Conservation (phyloP, 169 alveolate genomes). For the Babesia bovis region DNA sequence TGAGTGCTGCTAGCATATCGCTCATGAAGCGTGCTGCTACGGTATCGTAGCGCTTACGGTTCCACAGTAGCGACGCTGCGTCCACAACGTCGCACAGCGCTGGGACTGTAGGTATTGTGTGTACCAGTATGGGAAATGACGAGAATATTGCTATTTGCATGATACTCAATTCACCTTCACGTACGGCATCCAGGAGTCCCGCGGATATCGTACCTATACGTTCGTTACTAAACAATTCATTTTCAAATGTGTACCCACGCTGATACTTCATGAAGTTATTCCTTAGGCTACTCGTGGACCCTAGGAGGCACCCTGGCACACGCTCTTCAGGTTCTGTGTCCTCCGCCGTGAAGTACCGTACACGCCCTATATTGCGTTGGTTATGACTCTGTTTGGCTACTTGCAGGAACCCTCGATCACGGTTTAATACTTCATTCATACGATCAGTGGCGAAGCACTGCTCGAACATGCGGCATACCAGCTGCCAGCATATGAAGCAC, state of each 20-base stretch:
- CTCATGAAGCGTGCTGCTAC: constrained; percentile 25
- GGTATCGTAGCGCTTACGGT: constrained; percentile 7
- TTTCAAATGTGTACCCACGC: constrained; percentile 47
- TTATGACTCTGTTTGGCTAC: neutral
- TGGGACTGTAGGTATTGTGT: constrained; percentile 42
- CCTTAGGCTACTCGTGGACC: constrained; percentile 12
- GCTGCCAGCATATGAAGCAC: constrained; percentile 26
- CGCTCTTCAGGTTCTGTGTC: neutral
- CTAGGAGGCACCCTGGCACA: constrained; percentile 25
- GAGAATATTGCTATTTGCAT: constrained; percentile 55
- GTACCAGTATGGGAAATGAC: constrained; percentile 49
- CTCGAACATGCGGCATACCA: constrained; percentile 52
- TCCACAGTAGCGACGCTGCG: neutral
- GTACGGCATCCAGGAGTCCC: constrained; percentile 9
- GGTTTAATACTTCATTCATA: constrained; percentile 19
- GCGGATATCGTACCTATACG: constrained; percentile 1
- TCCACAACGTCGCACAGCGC: constrained; percentile 22
- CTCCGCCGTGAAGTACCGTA: constrained; percentile 12
- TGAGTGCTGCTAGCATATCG: constrained; percentile 39
- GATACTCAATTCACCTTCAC: constrained; percentile 1
- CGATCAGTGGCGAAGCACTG: constrained; percentile 14
- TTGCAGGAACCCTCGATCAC: constrained; percentile 30
- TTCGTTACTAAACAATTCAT: constrained; percentile 18
- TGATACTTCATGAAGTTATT: constrained; percentile 39
- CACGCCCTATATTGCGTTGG: constrained; percentile 8